These are phyloP conservation scores for Wickerhamiella shivajii DNA, from an alignment of 805 yeast genomes.

Conservation along the genomic window DNA sequence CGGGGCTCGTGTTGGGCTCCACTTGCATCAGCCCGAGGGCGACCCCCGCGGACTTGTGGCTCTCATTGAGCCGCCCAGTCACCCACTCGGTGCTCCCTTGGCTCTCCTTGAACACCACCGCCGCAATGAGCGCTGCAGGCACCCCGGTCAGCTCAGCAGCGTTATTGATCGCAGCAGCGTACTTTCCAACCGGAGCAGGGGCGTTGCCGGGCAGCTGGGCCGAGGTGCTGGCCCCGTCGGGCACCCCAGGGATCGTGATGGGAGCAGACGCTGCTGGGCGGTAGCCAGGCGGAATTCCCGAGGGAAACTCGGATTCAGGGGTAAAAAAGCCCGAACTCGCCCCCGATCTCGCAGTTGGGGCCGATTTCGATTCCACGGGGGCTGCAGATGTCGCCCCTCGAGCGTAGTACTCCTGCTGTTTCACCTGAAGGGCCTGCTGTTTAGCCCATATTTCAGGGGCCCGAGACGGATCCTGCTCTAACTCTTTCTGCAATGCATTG, in stretches of 20 bases:
- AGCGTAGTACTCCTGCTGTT: no score
- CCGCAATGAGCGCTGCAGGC: slow-evolving; percentile 4
- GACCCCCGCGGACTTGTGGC: slow-evolving; percentile 1
- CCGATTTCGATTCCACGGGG: no score
- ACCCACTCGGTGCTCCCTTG: background rate
- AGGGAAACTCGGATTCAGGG: background rate
- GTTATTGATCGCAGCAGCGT: background rate
- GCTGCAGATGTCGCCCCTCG: no score
- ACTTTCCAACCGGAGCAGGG: background rate
- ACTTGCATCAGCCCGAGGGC: slow-evolving; percentile 5
- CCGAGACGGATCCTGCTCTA: background rate
- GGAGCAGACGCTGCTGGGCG: background rate
- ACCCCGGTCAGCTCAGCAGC: slow-evolving; percentile 1
- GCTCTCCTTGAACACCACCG: slow-evolving; percentile 1
- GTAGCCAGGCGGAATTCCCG: background rate
- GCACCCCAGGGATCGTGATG: background rate
- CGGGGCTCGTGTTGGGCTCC: slow-evolving; percentile 6
- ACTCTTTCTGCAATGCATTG: background rate
- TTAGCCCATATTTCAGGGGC: slow-evolving; percentile 1
- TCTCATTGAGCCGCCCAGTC: background rate
- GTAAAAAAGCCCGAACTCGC: background rate
- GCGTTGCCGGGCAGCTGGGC: background rate
- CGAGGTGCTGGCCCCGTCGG: no score
- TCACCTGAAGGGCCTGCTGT: background rate
- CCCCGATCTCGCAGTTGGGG: no score